Conservation (phyloP, 139 green algal genomes). For the Yamagishiella unicocca region DNA sequence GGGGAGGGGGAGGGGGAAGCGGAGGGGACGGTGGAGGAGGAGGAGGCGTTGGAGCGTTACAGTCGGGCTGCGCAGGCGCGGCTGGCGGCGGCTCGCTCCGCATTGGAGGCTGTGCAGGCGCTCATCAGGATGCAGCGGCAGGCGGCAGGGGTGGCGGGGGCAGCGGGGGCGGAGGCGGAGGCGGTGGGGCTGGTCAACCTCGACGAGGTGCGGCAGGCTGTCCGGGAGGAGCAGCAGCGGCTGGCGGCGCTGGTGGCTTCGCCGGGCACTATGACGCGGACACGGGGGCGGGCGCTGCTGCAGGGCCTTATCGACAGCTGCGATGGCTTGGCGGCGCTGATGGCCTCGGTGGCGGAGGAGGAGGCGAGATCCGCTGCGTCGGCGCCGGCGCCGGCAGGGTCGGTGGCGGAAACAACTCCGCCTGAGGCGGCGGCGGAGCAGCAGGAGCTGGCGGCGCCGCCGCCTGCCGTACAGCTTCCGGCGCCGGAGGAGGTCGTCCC, state of each 20-base stretch:
- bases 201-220: neutral
- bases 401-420: neutral
- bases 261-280: neutral
- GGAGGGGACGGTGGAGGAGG: neutral
- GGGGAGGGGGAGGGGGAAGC: neutral
- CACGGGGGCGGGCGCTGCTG: neutral
- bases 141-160: neutral
- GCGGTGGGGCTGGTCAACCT: too few species aligned
- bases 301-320: neutral
- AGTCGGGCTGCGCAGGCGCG: neutral
- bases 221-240: conserved; percentile 1
- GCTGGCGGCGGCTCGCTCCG: conserved; percentile 17
- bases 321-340: neutral
- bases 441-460: neutral
- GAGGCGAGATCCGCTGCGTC: neutral
- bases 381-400: neutral
- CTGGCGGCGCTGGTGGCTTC: conserved; percentile 3
- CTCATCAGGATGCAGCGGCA: too few species aligned
- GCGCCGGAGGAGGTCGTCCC: neutral
- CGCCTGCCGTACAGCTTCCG: neutral
- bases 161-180: neutral
- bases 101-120: neutral
- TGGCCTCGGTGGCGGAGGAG: neutral
- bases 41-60: neutral
- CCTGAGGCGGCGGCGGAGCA: neutral